Base-by-base conservation (phyloP, 2,329 filamentous ascomycete genomes). In the Penicillium brevicompactum region DNA sequence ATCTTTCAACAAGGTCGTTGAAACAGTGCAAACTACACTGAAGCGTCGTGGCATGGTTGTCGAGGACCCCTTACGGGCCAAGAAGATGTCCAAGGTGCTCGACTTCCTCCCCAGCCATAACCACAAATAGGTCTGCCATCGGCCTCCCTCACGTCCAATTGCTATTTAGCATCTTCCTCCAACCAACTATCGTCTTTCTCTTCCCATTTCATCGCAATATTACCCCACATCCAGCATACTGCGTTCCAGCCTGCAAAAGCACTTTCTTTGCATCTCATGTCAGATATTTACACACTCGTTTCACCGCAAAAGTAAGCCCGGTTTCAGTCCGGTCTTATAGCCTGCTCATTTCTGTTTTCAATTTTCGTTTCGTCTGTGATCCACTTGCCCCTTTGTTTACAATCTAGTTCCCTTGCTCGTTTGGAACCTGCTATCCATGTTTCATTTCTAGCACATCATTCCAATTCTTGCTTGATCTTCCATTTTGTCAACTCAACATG, bases 1-100 rank as follows among this genome's bases (percentile, higher is more conserved):
- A 66, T 94, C 89, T 64, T 96, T 97, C 76, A 84, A 91, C 70
- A 87, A 86, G 68, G 89, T 96, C 9, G 84, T 95, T 24, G 88
- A 92, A 56, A 88, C 89, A 3, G 80, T 97, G 64, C 83, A 87
- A 61, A 80, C 83, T 18, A 83, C 91, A 14, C 86, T 95, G 70
- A 81, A 80, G 60, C 79, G 79, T 56, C 84, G 87, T 27, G 80
- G 81, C 24, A 77, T 92, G 63, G 75, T 96, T 30, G 85, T 96
- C 24, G 78, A 83, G 37, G 89, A 91, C 67, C 81, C 82, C 61
- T 77, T 75, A 51, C 88, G 87, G 74, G 80, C 81, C 61, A 87
- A 85, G 76, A 89, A 88, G 82, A 91, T 92, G 87, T 59, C 67
- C 10, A 69, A 68, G 24, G 67, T 75, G 11, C 63, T 78, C 11